phyloP scores from a whole-genome alignment of 352 stramenopile genomes.

The Phytophthora megakarya region DNA sequence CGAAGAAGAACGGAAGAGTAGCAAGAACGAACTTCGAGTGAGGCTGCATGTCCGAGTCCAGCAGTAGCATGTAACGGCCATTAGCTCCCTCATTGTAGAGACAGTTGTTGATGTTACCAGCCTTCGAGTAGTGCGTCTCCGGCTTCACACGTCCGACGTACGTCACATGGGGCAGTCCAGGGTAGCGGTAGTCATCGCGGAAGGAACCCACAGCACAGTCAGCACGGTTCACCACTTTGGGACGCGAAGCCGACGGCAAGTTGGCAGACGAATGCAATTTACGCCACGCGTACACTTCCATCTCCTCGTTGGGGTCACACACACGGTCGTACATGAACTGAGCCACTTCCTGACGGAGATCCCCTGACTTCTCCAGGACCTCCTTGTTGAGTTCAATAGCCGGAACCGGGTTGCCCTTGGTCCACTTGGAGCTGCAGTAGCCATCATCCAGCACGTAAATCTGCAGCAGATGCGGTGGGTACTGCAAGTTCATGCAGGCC shows the following conservation, averaged over 20 bases:
- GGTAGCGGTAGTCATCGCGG: constrained; percentile 88
- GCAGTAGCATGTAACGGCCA: constrained; percentile 76
- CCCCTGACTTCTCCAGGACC: constrained; percentile 76
- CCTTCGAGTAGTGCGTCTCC: constrained; percentile 78
- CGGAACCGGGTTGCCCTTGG: constrained; percentile 71
- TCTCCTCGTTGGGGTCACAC: constrained; percentile 85
- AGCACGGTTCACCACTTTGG: constrained; percentile 72
- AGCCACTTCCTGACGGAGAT: constrained; percentile 81
- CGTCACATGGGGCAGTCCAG: constrained; percentile 75
- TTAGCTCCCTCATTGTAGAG: constrained; percentile 88
- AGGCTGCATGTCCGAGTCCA: constrained; percentile 89
- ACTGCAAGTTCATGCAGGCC: constrained; percentile 89
- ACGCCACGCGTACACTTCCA: constrained; percentile 88
- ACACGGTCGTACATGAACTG: constrained; percentile 91
- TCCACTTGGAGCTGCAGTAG: constrained; percentile 85
- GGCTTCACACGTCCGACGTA: constrained; percentile 84
- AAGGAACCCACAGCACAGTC: constrained; percentile 84
- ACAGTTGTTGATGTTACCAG: constrained; percentile 91
- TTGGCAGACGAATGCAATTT: constrained; percentile 87
- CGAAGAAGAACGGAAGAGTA: constrained; percentile 87
- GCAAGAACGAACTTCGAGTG: constrained; percentile 85
- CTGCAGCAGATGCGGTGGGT: constrained; percentile 84
- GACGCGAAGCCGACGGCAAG: constrained; percentile 67
- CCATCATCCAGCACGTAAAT: constrained; percentile 88
- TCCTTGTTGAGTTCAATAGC: constrained; percentile 79